Base-by-base conservation (phyloP, 2,329 filamentous ascomycete genomes). In the Coniochaeta sp. region DNA sequence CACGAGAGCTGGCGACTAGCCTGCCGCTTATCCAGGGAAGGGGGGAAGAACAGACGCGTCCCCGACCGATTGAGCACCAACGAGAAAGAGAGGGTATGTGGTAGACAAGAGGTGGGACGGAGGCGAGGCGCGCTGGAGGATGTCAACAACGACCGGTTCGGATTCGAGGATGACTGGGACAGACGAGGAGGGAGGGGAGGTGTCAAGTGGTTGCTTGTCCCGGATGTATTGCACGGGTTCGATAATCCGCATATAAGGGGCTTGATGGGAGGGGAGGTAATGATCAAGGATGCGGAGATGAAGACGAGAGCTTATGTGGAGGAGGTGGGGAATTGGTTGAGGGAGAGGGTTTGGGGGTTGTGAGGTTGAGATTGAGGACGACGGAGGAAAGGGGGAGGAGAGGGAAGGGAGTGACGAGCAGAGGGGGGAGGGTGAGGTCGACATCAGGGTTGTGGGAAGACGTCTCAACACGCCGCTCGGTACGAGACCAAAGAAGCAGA, bases 1-100 rank as follows among this genome's bases (percentile, higher is more conserved):
- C 63, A 67, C 31, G 76, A 77, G 59, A 65, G 57, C 10, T 72
- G 67, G 66, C 55, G 65, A 24, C 60, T 72, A 60, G 68, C 67
- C 20, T 66, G 61, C 51, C 61, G 59, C 42, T 52, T 73, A 5
- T 24, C 38, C 1, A 65, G 65, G 48, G 64, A 71, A 24, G 66
- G 66, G 6, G 66, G 65, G 1, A 64, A 65, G 49, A 73, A 70
- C 70, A 52, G 74, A 55, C 60, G 73, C 3, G 65, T 75, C 14
- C 71, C 72, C 5, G 71, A 74, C 52, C 65, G 65, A 35, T 27
- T 71, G 13, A 70, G 73, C 4, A 58, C 61, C 20, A 55, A 61
- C 7, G 57, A 60, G n/a, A 61, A 65, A 28, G 18, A 57, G 20
- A 62, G 63, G 12, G 57, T 52, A 24, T 60, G 67, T 4, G 67